These are phyloP conservation scores for Wakefieldia striispora DNA, from an alignment of 768 basidiomycete species.

Conservation along the genomic window DNA sequence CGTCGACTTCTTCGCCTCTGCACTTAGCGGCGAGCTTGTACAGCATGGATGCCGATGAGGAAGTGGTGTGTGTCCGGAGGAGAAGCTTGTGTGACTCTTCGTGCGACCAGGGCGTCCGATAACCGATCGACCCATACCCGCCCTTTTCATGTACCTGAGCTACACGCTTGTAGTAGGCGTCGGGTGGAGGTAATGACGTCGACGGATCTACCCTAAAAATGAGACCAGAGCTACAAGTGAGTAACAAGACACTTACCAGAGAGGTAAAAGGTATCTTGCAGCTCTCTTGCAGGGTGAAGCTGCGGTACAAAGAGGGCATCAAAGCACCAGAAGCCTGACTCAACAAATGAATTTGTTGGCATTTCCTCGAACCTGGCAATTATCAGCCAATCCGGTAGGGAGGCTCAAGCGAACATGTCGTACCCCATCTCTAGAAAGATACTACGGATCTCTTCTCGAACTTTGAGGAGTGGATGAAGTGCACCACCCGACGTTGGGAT, in stretches of 20 bases:
- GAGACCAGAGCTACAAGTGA: neutral
- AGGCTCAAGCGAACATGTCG: constrained; percentile 18
- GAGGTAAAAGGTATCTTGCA: constrained; percentile 98
- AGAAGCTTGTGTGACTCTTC: constrained; percentile 91
- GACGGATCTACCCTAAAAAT: constrained; percentile 64
- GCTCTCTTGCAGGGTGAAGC: constrained; percentile 95
- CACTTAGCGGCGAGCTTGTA: constrained; percentile 88
- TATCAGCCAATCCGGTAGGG: neutral
- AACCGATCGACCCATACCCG: constrained; percentile 91
- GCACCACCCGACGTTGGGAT: constrained; percentile 87
- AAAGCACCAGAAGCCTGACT: constrained; percentile 99
- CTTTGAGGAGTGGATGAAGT: constrained; percentile 94
- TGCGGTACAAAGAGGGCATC: constrained; percentile 98
- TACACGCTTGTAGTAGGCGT: constrained; percentile 84
- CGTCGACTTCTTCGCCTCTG: constrained; percentile 53
- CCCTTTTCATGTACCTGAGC: constrained; percentile 82
- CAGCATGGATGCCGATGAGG: constrained; percentile 90
- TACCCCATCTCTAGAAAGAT: constrained; percentile 99
- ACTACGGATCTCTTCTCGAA: constrained; percentile 93
- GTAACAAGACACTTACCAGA: constrained; percentile 55
- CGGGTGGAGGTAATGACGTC: constrained; percentile 68
- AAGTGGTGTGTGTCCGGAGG: constrained; percentile 95
- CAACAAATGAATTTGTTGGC: constrained; percentile 94
- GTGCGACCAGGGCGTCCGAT: constrained; percentile 93
- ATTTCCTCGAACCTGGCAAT: constrained; percentile 88